Conservation (phyloP, 805 yeast genomes). For the Candida khao-thaluensis region DNA sequence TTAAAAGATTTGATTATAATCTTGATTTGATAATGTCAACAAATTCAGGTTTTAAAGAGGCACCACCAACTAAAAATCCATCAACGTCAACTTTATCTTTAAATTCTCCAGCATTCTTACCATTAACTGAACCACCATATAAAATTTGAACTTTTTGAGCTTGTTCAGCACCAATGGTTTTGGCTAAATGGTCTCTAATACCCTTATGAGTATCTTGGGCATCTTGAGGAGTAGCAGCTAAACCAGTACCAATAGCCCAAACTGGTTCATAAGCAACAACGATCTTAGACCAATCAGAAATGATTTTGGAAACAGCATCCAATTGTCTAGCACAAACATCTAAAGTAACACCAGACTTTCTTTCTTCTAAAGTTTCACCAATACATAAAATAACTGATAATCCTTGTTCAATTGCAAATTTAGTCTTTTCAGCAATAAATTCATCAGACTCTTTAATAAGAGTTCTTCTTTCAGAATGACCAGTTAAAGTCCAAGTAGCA, state of each 20-base stretch:
- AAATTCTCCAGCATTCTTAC: constrained; percentile 86
- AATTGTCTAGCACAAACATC: constrained; percentile 87
- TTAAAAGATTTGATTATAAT: constrained; percentile 49
- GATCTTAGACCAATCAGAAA: constrained; percentile 84
- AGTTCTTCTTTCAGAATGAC: constrained; percentile 99
- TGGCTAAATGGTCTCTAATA: constrained; percentile 79
- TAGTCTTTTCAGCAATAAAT: constrained; percentile 89
- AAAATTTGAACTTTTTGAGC: constrained; percentile 84
- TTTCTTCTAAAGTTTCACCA: constrained; percentile 96
- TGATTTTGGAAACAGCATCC: constrained; percentile 78
- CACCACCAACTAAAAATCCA: constrained; percentile 99
- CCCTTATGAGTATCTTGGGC: constrained; percentile 93
- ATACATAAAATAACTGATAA: constrained; percentile 91
- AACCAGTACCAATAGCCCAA: constrained; percentile 99
- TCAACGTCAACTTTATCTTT: constrained; percentile 92
- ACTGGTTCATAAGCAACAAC: constrained; percentile 99
- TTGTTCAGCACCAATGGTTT: constrained; percentile 72
- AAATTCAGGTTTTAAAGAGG: constrained; percentile 97
- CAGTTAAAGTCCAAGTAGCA: constrained; percentile 91
- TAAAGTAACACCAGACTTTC: constrained; percentile 83
- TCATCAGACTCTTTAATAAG: constrained; percentile 88
- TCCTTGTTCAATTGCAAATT: constrained; percentile 88
- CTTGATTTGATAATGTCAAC: constrained; percentile 92
- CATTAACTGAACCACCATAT: constrained; percentile 98
- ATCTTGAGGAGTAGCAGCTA: constrained; percentile 97